phyloP scores from a whole-genome alignment of 768 basidiomycete genomes.

The Serendipita indica region DNA sequence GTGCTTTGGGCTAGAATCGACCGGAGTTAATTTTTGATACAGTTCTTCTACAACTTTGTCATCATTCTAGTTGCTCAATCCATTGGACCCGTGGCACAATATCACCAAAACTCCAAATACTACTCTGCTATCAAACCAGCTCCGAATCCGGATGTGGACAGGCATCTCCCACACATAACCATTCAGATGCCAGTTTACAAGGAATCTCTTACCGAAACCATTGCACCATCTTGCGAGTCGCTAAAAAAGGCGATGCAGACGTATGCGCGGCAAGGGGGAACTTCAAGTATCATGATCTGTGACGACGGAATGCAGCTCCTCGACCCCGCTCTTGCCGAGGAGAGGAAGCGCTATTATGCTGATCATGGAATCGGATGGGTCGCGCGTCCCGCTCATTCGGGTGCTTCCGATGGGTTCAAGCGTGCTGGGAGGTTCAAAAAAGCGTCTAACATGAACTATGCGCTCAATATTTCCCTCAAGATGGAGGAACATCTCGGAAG shows the following conservation, averaged over 20 bases:
- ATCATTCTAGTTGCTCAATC: background rate
- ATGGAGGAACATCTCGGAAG: conserved; percentile 31
- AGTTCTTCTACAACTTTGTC: conserved; percentile 1
- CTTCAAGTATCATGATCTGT: conserved; percentile 24
- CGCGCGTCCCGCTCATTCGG: conserved; percentile 21
- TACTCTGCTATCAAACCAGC: conserved; percentile 15
- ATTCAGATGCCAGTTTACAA: conserved; percentile 24
- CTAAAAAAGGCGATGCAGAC: conserved; percentile 25
- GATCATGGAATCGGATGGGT: conserved; percentile 21
- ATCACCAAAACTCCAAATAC: conserved; percentile 19
- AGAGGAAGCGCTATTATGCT: conserved; percentile 23
- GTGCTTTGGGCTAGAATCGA: background rate
- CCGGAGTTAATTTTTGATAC: background rate
- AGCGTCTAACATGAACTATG: conserved; percentile 76
- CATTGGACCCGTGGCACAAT: conserved; percentile 20
- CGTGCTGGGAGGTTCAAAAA: conserved; percentile 31
- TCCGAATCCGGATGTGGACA: background rate
- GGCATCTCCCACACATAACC: conserved; percentile 9
- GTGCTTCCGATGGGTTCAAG: conserved; percentile 19
- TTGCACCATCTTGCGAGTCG: conserved; percentile 18
- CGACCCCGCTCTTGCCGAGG: conserved; percentile 18
- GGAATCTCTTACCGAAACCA: conserved; percentile 10
- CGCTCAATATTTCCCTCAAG: conserved; percentile 46
- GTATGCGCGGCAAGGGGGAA: conserved; percentile 28
- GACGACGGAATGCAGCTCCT: conserved; percentile 28